Evolutionary conservation across 441 rosid species (phyloP), one percentile per base, ranked within the genome.

Genomic region (Erysimum cheiri): DNA sequence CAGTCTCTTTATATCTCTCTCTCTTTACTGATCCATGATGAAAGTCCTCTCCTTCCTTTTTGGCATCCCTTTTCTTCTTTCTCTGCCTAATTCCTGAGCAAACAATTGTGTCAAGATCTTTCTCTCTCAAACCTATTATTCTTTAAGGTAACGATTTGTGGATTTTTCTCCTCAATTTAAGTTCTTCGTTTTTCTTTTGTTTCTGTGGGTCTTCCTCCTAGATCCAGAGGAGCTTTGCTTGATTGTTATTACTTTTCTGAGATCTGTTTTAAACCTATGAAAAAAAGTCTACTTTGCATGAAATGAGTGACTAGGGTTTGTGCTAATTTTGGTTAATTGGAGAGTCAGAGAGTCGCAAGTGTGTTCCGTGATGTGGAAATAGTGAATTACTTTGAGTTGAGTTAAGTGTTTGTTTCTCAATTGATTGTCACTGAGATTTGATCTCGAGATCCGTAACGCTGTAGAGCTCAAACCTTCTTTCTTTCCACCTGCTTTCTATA

Each of bases 171-270:
- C 70, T 72, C 67, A 77, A 65, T 79, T 66, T 80, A 24, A 26
- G 46, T 72, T 78, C 75, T 68, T 69, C 37, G 29, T 47, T 55
- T 70, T 12, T 24, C 7, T 26, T 58, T 28, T 15, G 15, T 5
- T 37, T 49, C 2, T 65, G 31, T 39, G 80, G 58, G 52, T 41
- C 71, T 71, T 7, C n/a, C 24, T 22, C 24, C 46, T 78, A 81
- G 83, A 72, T 87, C 85, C 78, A 65, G 10, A 41, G 43, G 60
- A 76, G 73, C 69, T 55, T 63, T 63, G 13, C 36, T 69, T 75
- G 36, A 39, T 39, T 78, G 72, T 78, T 80, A 71, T 72, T 82
- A 54, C 52, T 46, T 58, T 76, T 6, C 59, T 72, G 82, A 80
- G 86, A 80, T 84, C 79, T 71, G 70, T 60, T 48, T 44, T 61